Percentiles rank a stretch among this genome's conserved stretches.
These are phyloP conservation scores for Chamaecyparis obtusa DNA, from an alignment of 75 land plant species.

Conservation along the genomic window DNA sequence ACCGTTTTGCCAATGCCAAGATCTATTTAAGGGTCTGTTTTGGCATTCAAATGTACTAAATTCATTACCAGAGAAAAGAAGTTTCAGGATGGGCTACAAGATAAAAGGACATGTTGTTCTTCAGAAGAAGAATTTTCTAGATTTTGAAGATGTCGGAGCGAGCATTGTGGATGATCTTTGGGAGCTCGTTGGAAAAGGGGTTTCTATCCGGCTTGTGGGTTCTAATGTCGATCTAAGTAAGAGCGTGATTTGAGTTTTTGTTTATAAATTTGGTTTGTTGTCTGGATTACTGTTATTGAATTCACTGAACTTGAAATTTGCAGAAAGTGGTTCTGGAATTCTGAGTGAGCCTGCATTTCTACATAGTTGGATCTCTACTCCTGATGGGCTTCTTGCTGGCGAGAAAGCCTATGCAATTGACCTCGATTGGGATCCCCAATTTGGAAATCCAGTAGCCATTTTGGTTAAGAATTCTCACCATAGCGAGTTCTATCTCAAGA, in stretches of 20 bases:
- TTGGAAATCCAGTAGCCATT: constrained; percentile 27
- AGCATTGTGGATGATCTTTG: constrained; percentile 29
- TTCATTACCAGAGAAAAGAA: too few species aligned
- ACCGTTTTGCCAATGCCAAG: too few species aligned
- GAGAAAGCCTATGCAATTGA: constrained; percentile 25
- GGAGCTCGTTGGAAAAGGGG: constrained; percentile 52
- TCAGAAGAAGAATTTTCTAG: constrained; percentile 50
- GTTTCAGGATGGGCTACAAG: not conserved
- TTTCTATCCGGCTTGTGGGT: constrained; percentile 61
- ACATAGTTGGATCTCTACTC: constrained; percentile 6
- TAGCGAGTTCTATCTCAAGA: constrained; percentile 16
- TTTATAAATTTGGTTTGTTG: not conserved
- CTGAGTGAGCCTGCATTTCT: constrained; percentile 20
- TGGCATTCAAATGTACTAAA: too few species aligned
- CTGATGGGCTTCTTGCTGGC: constrained; percentile 25
- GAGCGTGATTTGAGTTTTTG: not conserved
- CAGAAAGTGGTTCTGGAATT: constrained; percentile 12
- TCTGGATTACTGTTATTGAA: not conserved
- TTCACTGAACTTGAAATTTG: not conserved
- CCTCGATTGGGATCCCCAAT: constrained; percentile 31
- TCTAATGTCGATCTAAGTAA: constrained; percentile 30
- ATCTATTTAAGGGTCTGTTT: too few species aligned
- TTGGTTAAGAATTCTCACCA: constrained; percentile 9
- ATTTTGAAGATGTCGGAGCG: constrained; percentile 32
- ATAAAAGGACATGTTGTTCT: constrained; percentile 19